phyloP scores from a whole-genome alignment of 352 stramenopile genomes.

The Globisporangium spinosum region DNA sequence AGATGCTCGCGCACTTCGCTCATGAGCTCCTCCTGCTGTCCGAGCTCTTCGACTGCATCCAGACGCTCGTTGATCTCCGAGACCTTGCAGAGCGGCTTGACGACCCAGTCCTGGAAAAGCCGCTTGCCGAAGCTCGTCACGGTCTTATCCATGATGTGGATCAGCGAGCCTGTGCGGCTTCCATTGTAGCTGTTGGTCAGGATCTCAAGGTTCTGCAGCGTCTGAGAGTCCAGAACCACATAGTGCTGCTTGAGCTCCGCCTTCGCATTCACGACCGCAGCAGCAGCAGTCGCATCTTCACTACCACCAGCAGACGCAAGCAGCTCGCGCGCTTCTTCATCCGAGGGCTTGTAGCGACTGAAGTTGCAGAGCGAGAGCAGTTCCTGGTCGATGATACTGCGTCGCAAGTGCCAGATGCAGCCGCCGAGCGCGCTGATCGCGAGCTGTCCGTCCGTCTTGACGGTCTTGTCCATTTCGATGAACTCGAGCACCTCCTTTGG shows the following conservation, averaged over 20 bases:
- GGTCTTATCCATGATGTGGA: conserved; percentile 87
- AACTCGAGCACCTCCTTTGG: conserved; percentile 50
- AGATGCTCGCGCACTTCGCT: conserved; percentile 85
- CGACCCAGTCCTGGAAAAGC: conserved; percentile 96
- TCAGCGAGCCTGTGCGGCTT: conserved; percentile 89
- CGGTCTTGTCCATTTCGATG: conserved; percentile 71
- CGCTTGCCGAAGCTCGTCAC: conserved; percentile 94
- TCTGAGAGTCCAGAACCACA: conserved; percentile 95
- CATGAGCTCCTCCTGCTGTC: conserved; percentile 59
- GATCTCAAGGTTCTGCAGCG: conserved; percentile 97
- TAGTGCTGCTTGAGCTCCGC: conserved; percentile 76
- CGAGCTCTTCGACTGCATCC: conserved; percentile 95
- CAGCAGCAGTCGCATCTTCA: neutral
- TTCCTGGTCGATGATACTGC: conserved; percentile 83
- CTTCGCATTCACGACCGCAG: conserved; percentile 26
- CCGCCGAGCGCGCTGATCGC: conserved; percentile 68
- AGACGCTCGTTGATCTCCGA: conserved; percentile 94
- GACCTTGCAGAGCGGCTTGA: conserved; percentile 94
- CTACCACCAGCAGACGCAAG: conserved; percentile 12
- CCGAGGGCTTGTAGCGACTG: conserved; percentile 70
- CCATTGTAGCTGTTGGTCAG: conserved; percentile 90
- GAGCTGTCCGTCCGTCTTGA: conserved; percentile 52
- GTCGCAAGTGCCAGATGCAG: conserved; percentile 76
- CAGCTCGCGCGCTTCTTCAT: conserved; percentile 41
- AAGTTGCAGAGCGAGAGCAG: conserved; percentile 78